Evolutionary conservation across 768 basidiomycete genomes (phyloP), one percentile per base, ranked within the genome.

Genomic region (Psilocybe azurescens): DNA sequence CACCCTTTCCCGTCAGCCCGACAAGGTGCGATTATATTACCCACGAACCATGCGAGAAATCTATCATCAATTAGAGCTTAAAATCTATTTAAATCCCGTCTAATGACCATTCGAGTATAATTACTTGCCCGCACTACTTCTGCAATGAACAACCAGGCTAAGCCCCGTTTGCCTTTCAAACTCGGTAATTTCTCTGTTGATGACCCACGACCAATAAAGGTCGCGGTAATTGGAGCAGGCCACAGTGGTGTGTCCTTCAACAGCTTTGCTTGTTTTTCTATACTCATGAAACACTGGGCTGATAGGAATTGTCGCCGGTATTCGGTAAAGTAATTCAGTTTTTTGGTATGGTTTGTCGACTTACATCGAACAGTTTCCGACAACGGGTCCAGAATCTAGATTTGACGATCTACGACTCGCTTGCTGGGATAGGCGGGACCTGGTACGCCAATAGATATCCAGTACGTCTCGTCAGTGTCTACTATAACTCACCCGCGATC

Each of bases 401-500:
- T 18, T 69, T 90, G 4, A 79, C 79, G 0, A 81, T 89, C 14
- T 89, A 87, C 68, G 88, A 90, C 58, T 83, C 85, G 59, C 79
- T 82, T 54, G 73, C 77, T n/a, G 83, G 81, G 1, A 76, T 90
- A 24, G 88, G 88, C 9, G 88, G 88, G 2, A 83, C 86, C 2
- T 90, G 88, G 88, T 83, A 76, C 65, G 72, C 74, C 8, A 88
- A 87, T 60, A 78, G 70, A 59, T 87, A 87, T 68, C 85, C 85
- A 4, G 84, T 84, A 30, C 65, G n/a, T 16, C 13, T 14, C 16
- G 20, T 29, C 28, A 46, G 6, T 46, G 28, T 48, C 46, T n/a
- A 56, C 32, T n/a, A 60, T 59, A 13, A 28, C 28, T 58, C 41
- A 51, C 5, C 16, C n/a, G n/a, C 48, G 10, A 18, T 36, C 14